phyloP scores from a whole-genome alignment of 805 yeast genomes.

The Saccharomycopsis javanensis region DNA sequence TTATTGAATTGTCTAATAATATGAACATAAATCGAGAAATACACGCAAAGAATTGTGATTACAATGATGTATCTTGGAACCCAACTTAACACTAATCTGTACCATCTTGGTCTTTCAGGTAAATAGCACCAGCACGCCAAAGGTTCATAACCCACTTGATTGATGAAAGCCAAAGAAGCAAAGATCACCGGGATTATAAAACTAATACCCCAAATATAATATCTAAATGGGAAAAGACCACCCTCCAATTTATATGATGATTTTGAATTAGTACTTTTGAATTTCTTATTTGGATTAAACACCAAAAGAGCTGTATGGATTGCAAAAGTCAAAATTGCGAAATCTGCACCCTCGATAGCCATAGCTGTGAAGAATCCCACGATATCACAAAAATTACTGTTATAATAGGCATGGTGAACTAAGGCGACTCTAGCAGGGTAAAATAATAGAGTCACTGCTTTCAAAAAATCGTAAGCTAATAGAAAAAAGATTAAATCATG shows the following conservation, averaged over 20 bases:
- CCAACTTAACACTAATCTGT: conserved; percentile 67
- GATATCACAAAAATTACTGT: conserved; percentile 45
- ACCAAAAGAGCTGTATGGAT: conserved; percentile 70
- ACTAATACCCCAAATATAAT: conserved; percentile 47
- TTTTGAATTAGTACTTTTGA: conserved; percentile 24
- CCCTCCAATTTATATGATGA: conserved; percentile 45
- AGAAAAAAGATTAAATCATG: conserved; percentile 62
- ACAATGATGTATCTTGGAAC: conserved; percentile 66
- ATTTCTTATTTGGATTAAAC: conserved; percentile 48
- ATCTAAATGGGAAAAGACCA: conserved; percentile 55
- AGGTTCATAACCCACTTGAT: conserved; percentile 46
- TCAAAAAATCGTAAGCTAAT: conserved; percentile 63
- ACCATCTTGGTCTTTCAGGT: conserved; percentile 67
- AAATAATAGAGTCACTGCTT: conserved; percentile 57
- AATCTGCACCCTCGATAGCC: conserved; percentile 77
- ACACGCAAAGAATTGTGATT: conserved; percentile 51
- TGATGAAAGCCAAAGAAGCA: conserved; percentile 64
- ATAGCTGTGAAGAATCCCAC: conserved; percentile 77
- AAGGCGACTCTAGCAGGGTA: conserved; percentile 54
- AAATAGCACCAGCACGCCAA: conserved; percentile 71
- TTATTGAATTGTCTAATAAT: conserved; percentile 53
- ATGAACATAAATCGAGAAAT: conserved; percentile 61
- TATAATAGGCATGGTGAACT: conserved; percentile 35
- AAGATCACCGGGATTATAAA: conserved; percentile 53
- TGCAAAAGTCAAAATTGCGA: conserved; percentile 75